A percentile compares a stretch with the other conserved stretches of the same genome.
Evolutionary conservation across 768 basidiomycete species (phyloP).

Genomic region (Tricholoma hemisulphureum): DNA sequence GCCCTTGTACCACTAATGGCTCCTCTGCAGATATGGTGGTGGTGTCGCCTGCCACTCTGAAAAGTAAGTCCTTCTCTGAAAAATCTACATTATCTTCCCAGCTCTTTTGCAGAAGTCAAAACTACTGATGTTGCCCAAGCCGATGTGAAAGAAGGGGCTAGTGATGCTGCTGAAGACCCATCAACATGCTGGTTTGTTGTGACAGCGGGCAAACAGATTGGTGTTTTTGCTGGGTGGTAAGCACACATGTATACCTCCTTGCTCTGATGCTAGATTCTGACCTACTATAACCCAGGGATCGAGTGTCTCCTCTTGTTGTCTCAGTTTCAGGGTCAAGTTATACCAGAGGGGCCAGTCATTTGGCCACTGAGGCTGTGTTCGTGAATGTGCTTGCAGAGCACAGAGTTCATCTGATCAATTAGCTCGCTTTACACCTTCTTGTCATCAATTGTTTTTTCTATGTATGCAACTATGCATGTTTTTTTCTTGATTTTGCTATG

Average conservation of each 20-base stretch:
- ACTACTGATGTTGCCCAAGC: background rate
- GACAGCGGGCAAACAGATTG: background rate
- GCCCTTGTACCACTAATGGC: background rate
- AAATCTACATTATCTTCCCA: background rate
- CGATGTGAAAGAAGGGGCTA: background rate
- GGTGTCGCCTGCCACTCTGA: background rate
- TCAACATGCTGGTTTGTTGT: background rate
- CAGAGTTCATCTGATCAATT: background rate
- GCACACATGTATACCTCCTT: background rate
- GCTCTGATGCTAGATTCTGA: background rate
- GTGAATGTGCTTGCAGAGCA: background rate
- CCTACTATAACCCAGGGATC: background rate
- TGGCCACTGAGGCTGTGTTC: background rate
- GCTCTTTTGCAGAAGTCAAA: background rate
- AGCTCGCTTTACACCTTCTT: background rate
- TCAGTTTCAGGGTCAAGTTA: background rate
- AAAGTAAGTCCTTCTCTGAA: background rate
- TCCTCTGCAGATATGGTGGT: background rate
- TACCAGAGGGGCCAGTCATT: background rate
- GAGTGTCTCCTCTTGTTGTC: conserved; percentile 1
- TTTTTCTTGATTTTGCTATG: background rate
- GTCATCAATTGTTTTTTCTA: background rate
- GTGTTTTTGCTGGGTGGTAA: background rate
- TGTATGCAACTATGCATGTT: background rate
- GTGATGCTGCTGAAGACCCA: background rate